phyloP scores from a whole-genome alignment of 164 flowering plant genomes.

The Piper betle region DNA sequence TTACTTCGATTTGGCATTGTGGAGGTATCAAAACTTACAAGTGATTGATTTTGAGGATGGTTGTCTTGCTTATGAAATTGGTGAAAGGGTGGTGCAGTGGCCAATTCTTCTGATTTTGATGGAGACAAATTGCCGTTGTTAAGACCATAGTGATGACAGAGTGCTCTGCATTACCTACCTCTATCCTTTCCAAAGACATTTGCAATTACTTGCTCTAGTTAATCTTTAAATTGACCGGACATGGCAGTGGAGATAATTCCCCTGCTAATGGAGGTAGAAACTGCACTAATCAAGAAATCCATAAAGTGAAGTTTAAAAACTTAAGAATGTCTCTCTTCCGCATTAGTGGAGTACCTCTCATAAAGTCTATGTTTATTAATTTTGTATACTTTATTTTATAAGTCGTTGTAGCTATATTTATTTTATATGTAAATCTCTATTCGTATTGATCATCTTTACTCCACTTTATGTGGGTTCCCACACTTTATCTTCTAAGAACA shows the following conservation, averaged over 20 bases:
- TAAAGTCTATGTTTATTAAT: too few relatives aligned
- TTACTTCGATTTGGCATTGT: too few relatives aligned
- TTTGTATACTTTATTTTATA: too few relatives aligned
- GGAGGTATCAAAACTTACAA: conserved; percentile 24
- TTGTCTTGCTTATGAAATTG: conserved; percentile 16
- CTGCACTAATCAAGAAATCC: not conserved
- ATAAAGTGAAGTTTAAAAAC: too few relatives aligned
- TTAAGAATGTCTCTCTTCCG: too few relatives aligned
- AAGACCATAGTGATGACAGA: conserved; percentile 18
- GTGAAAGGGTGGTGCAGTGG: conserved; percentile 10
- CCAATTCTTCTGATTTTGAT: conserved; percentile 18
- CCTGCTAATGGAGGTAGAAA: conserved; percentile 23
- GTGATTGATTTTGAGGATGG: conserved; percentile 14
- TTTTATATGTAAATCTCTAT: too few relatives aligned
- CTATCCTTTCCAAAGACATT: conserved; percentile 9
- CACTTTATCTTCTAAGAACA: too few relatives aligned
- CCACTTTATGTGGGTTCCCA: too few relatives aligned
- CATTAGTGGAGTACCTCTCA: too few relatives aligned
- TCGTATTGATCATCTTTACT: too few relatives aligned
- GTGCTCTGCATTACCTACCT: conserved; percentile 15
- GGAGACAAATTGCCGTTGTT: conserved; percentile 23
- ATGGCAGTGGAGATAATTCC: conserved; percentile 60
- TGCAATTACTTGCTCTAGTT: conserved; percentile 53
- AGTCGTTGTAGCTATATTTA: too few relatives aligned
- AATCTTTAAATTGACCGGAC: conserved; percentile 42